Percentiles rank a stretch among this genome's conserved stretches.
Evolutionary conservation across 768 basidiomycete genomes (phyloP).

Genomic region (Punctularia strigosozonata): DNA sequence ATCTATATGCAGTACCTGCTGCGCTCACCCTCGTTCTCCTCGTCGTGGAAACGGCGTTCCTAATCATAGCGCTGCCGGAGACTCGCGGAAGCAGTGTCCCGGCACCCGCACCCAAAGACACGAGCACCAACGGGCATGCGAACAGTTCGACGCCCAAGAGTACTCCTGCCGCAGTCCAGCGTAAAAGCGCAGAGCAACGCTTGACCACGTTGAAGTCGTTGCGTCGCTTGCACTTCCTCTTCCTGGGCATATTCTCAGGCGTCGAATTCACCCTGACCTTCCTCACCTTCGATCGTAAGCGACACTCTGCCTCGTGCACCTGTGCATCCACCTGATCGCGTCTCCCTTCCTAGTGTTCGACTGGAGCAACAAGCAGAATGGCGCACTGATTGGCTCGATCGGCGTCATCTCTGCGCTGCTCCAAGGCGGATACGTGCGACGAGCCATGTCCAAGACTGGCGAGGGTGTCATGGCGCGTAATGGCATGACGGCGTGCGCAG

Average conservation of each 20-base stretch:
- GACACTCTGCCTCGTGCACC: slow-evolving; percentile 3
- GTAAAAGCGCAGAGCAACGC: slow-evolving; percentile 32
- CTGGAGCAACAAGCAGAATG: slow-evolving; percentile 85
- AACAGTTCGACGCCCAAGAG: slow-evolving; percentile 6
- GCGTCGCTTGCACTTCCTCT: slow-evolving; percentile 67
- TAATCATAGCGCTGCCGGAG: slow-evolving; percentile 71
- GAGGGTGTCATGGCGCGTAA: slow-evolving; percentile 76
- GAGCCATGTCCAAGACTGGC: slow-evolving; percentile 59
- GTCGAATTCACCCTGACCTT: slow-evolving; percentile 96
- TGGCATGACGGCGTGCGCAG: slow-evolving; percentile 64
- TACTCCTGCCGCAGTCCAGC: too few relatives aligned
- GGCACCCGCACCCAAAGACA: slow-evolving; percentile 8
- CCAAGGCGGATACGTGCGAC: slow-evolving; percentile 92
- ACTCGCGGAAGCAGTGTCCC: slow-evolving; percentile 45
- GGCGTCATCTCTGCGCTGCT: slow-evolving; percentile 83
- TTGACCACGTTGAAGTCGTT: slow-evolving; percentile 45
- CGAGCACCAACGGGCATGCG: slow-evolving; percentile 10
- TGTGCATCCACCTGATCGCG: not conserved
- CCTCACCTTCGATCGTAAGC: slow-evolving; percentile 79
- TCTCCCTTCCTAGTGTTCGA: slow-evolving; percentile 52
- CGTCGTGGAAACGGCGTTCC: slow-evolving; percentile 67
- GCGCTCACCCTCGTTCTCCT: slow-evolving; percentile 71
- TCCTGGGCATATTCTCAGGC: slow-evolving; percentile 86
- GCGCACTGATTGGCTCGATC: slow-evolving; percentile 73
- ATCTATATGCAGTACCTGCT: slow-evolving; percentile 89